Percentiles rank a stretch among this genome's conserved stretches.
These are phyloP conservation scores for Orbilia ellipsospora DNA, from an alignment of 2,329 filamentous ascomycete species.

Conservation along the genomic window DNA sequence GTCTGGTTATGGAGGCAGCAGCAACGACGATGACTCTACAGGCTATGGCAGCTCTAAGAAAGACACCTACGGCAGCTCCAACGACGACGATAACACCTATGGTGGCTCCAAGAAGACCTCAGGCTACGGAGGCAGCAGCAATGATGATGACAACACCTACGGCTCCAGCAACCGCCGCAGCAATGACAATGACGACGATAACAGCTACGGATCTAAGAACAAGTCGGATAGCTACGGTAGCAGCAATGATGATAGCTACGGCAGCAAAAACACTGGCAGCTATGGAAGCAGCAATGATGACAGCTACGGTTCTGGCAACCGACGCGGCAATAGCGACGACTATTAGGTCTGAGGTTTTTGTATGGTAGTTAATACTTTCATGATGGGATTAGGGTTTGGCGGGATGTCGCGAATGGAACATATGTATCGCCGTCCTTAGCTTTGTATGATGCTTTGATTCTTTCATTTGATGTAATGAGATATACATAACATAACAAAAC, in stretches of 20 bases:
- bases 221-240: neutral
- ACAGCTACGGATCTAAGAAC: neutral
- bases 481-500: too few species aligned
- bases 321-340: neutral
- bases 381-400: too few species aligned
- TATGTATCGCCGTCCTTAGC: too few species aligned
- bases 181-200: neutral
- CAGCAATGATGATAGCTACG: neutral
- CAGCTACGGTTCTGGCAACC: constrained; percentile 5
- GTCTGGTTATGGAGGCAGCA: constrained; percentile 12
- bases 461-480: too few species aligned
- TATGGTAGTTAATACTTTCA: too few species aligned
- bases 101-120: constrained; percentile 11
- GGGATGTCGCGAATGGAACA: too few species aligned
- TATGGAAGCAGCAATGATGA: constrained; percentile 19
- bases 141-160: constrained; percentile 41
- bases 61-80: constrained; percentile 16
- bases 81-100: constrained; percentile 17
- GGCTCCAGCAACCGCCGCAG: constrained; percentile 4
- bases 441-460: too few species aligned
- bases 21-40: neutral
- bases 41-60: constrained; percentile 33
- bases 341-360: neutral
- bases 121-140: constrained; percentile 56
- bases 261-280: neutral